A percentile compares a stretch with the other conserved stretches of the same genome.
Evolutionary conservation across 768 basidiomycete genomes (phyloP).

Genomic region (Omphalotus guepiniiformis): DNA sequence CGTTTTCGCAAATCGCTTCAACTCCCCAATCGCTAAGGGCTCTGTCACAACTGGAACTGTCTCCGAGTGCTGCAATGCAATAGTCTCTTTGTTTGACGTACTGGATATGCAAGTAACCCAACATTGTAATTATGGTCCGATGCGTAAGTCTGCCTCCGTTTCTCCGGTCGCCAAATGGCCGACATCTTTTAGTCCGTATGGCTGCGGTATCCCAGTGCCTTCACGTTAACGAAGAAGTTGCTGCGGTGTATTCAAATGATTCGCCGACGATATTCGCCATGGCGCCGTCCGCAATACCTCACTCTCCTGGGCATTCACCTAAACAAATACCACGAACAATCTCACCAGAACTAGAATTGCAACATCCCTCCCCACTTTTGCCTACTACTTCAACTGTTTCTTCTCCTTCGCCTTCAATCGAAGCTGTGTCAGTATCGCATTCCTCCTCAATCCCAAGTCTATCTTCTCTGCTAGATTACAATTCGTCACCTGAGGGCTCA

Average conservation of each 20-base stretch:
- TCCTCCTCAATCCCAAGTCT: too few species aligned
- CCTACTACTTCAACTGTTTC: not conserved
- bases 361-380: not conserved
- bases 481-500: too few species aligned
- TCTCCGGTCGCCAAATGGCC: constrained; percentile 9
- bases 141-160: not conserved
- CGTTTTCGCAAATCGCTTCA: not conserved
- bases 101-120: not conserved
- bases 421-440: too few species aligned
- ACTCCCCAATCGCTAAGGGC: not conserved
- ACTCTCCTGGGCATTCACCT: not conserved
- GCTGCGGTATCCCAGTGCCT: constrained; percentile 7
- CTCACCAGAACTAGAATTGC: not conserved
- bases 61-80: not conserved
- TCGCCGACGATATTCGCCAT: not conserved
- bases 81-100: not conserved
- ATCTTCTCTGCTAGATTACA: too few species aligned
- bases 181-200: constrained; percentile 2
- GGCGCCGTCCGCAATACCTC: not conserved
- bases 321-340: not conserved
- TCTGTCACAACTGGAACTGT: not conserved
- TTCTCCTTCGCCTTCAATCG: too few species aligned
- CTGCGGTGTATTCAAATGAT: too few species aligned
- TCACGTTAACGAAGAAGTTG: constrained; percentile 9
- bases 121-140: not conserved